phyloP scores from a whole-genome alignment of 164 flowering plant species.

The Magnolia changhungtana region DNA sequence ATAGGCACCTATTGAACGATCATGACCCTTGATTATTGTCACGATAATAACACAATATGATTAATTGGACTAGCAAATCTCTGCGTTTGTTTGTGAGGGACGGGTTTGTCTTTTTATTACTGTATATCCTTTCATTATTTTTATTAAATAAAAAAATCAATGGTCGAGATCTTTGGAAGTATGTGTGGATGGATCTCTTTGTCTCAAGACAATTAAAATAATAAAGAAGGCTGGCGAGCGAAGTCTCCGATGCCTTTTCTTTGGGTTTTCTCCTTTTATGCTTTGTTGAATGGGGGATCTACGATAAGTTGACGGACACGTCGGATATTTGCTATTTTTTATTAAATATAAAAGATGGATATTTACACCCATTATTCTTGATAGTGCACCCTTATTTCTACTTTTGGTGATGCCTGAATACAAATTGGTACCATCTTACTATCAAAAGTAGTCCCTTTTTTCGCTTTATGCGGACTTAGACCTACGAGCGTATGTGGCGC shows the following conservation, averaged over 20 bases:
- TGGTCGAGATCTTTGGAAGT: conserved; percentile 4
- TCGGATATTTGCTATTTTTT: neutral
- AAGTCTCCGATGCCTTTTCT: conserved; percentile 6
- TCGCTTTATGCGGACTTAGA: too few relatives aligned
- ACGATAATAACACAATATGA: too few relatives aligned
- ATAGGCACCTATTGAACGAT: too few relatives aligned
- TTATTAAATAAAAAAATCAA: neutral
- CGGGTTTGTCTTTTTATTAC: neutral
- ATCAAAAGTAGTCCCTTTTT: too few relatives aligned
- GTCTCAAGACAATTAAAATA: conserved; percentile 4
- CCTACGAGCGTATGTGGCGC: too few relatives aligned
- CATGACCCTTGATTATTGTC: too few relatives aligned
- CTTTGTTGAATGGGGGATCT: conserved; percentile 8
- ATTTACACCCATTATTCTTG: too few relatives aligned
- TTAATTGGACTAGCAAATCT: too few relatives aligned
- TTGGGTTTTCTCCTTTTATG: neutral
- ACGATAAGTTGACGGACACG: conserved; percentile 5
- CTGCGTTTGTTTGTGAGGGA: neutral
- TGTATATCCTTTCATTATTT: neutral
- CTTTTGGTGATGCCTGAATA: too few relatives aligned
- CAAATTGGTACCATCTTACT: too few relatives aligned
- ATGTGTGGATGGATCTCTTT: conserved; percentile 3
- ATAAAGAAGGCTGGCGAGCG: conserved; percentile 9
- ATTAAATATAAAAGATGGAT: too few relatives aligned
- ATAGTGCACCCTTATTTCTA: too few relatives aligned